Evolutionary conservation across 2,329 filamentous ascomycete species (phyloP).

Genomic region (Ophiocordyceps camponoti-saundersi): DNA sequence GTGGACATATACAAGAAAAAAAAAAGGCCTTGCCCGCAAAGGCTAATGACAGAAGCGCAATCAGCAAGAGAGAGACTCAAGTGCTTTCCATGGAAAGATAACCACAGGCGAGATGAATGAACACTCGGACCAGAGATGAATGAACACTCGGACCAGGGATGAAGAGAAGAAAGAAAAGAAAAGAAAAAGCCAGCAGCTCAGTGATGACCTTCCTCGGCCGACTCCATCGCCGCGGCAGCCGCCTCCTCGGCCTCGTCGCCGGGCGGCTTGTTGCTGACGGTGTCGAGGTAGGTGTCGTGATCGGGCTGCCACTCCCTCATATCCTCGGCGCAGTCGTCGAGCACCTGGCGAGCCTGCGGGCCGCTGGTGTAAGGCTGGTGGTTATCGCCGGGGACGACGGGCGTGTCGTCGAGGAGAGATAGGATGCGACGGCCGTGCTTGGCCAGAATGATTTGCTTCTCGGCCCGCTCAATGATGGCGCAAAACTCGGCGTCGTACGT

Average conservation of each 20-base stretch:
- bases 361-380: conserved; percentile 50
- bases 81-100: not conserved
- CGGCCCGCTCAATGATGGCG: conserved; percentile 84
- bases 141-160: not conserved
- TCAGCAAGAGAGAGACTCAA: not conserved
- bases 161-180: not conserved
- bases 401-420: conserved; percentile 73
- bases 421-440: conserved; percentile 77
- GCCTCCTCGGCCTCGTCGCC: conserved; percentile 12
- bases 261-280: conserved; percentile 5
- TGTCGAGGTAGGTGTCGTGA: conserved; percentile 13
- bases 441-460: conserved; percentile 91
- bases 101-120: not conserved
- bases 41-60: not conserved
- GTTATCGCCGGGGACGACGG: conserved; percentile 71
- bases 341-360: conserved; percentile 59
- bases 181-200: not conserved
- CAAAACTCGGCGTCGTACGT: conserved; percentile 79
- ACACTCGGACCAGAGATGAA: not conserved
- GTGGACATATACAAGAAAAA: not conserved
- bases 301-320: conserved; percentile 56
- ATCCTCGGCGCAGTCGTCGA: conserved; percentile 86
- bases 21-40: not conserved
- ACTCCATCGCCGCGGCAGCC: conserved; percentile 1
- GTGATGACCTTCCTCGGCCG: not conserved